Evolutionary conservation across 768 basidiomycete genomes (phyloP).

Genomic region (Sutorius australiensis): DNA sequence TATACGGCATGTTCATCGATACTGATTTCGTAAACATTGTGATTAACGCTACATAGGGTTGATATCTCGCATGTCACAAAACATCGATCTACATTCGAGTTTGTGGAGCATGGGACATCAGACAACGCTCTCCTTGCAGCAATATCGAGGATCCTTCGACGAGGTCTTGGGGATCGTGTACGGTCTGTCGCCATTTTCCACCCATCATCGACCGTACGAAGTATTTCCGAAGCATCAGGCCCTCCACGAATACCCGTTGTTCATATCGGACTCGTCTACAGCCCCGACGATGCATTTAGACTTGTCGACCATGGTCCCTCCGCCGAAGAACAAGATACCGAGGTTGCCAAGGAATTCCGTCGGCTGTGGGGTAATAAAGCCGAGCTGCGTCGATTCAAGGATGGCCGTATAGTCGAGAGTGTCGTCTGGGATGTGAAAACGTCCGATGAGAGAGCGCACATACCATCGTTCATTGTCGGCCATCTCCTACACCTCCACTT

Average conservation of each 20-base stretch:
- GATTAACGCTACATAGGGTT: constrained; percentile 40
- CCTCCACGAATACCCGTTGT: constrained; percentile 46
- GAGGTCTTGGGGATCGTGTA: constrained; percentile 71
- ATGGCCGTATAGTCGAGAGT: constrained; percentile 86
- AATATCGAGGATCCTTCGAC: constrained; percentile 48
- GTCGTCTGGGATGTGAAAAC: constrained; percentile 94
- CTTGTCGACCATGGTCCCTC: constrained; percentile 92
- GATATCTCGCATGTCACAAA: constrained; percentile 39
- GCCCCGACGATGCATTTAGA: constrained; percentile 69
- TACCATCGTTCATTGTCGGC: constrained; percentile 69
- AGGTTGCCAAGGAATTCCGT: constrained; percentile 59
- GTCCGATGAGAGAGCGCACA: constrained; percentile 72
- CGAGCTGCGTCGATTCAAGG: constrained; percentile 92
- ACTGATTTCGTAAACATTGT: background rate
- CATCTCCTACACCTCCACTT: constrained; percentile 80
- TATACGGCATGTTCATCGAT: constrained; percentile 44
- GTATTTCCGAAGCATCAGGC: constrained; percentile 53
- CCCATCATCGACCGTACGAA: constrained; percentile 42
- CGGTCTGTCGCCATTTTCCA: constrained; percentile 62
- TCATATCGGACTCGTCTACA: constrained; percentile 72
- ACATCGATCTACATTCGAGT: constrained; percentile 39
- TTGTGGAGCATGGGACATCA: constrained; percentile 55
- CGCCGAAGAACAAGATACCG: constrained; percentile 55
- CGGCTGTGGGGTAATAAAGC: constrained; percentile 90
- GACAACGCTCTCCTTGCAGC: constrained; percentile 53